Conservation (phyloP, 192 early-diverging fungal genomes). For the Chytriomyces sp. region DNA sequence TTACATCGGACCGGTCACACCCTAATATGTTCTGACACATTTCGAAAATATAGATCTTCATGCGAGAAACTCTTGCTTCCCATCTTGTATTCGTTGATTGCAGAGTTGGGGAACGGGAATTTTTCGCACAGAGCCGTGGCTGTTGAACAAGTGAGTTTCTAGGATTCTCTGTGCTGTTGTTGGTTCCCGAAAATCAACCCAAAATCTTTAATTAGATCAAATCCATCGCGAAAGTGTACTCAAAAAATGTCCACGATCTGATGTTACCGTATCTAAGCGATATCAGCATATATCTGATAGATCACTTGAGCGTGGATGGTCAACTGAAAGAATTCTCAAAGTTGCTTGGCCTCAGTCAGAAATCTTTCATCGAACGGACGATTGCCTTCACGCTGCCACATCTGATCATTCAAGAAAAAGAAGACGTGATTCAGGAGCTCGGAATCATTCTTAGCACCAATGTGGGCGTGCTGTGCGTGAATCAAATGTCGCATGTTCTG, state of each 20-base stretch:
- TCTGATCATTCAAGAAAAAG: conserved; percentile 35
- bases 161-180: not conserved
- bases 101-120: conserved; percentile 25
- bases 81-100: conserved; percentile 30
- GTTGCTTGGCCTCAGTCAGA: conserved; percentile 23
- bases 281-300: conserved; percentile 43
- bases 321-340: conserved; percentile 31
- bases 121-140: conserved; percentile 22
- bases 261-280: conserved; percentile 29
- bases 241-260: conserved; percentile 27
- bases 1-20: not conserved
- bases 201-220: conserved; percentile 3
- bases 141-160: conserved; percentile 31
- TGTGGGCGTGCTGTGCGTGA: conserved; percentile 32
- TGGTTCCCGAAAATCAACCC: not conserved
- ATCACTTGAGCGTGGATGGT: conserved; percentile 9
- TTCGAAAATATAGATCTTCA: not conserved
- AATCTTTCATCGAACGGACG: conserved; percentile 39
- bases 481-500: conserved; percentile 39
- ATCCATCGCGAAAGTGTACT: conserved; percentile 25
- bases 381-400: conserved; percentile 40
- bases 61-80: conserved; percentile 28
- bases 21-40: not conserved
- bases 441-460: conserved; percentile 14
- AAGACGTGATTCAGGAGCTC: conserved; percentile 30